phyloP scores from a whole-genome alignment of 352 stramenopile species.

The Phytophthora vignae region DNA sequence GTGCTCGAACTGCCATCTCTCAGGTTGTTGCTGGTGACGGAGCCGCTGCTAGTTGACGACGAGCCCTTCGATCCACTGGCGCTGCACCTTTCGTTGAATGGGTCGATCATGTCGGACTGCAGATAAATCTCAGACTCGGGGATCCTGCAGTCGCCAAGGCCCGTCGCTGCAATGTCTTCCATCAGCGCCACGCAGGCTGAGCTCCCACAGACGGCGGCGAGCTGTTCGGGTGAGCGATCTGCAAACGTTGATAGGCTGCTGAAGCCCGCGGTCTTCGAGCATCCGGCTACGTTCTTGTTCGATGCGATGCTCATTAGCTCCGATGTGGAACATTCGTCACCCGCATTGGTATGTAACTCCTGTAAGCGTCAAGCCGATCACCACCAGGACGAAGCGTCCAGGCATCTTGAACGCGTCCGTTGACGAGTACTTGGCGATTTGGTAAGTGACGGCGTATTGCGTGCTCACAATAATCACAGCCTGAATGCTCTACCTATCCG shows the following conservation, averaged over 20 bases:
- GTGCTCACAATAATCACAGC: neutral
- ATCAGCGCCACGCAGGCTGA: slow-evolving; percentile 15
- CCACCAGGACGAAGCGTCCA: neutral
- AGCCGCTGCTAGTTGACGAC: slow-evolving; percentile 1
- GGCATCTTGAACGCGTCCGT: neutral
- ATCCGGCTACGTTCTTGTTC: slow-evolving; percentile 10
- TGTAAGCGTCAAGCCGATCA: slow-evolving; percentile 5
- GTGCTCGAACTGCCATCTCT: slow-evolving; percentile 8
- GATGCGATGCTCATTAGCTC: slow-evolving; percentile 7
- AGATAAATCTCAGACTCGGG: slow-evolving; percentile 18
- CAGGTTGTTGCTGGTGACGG: slow-evolving; percentile 2
- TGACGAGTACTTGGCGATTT: neutral
- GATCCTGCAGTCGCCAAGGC: slow-evolving; percentile 20
- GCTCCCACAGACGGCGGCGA: slow-evolving; percentile 13
- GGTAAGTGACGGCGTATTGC: neutral
- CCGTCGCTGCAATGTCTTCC: slow-evolving; percentile 9
- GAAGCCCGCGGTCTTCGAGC: slow-evolving; percentile 7
- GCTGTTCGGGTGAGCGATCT: slow-evolving; percentile 11
- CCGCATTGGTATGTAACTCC: too few species aligned
- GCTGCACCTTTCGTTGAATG: slow-evolving; percentile 16
- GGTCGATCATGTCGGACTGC: slow-evolving; percentile 14
- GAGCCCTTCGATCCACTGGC: neutral
- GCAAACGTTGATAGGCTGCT: slow-evolving; percentile 12
- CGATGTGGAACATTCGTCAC: slow-evolving; percentile 1
- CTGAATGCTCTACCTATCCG: neutral